Percentiles rank a stretch among this genome's conserved stretches.
These are phyloP conservation scores for Cornus suecica DNA, from an alignment of 148 eudicot genomes.

Conservation along the genomic window DNA sequence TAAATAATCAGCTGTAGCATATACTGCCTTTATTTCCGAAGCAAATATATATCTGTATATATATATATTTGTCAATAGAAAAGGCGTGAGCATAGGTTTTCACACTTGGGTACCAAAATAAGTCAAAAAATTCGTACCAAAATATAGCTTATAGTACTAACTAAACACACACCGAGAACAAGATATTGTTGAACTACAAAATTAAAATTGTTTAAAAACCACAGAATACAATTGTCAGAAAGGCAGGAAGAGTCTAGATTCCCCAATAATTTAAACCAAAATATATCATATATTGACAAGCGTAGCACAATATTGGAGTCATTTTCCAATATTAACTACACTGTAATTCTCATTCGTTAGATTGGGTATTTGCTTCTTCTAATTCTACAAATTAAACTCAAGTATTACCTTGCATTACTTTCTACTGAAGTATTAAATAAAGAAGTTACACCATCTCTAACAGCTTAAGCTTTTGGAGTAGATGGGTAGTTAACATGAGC, in stretches of 20 bases:
- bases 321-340: background rate
- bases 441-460: too few relatives aligned
- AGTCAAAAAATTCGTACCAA: background rate
- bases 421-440: too few relatives aligned
- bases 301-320: background rate
- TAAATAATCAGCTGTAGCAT: constrained; percentile 14
- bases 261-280: background rate
- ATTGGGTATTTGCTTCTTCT: background rate
- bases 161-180: background rate
- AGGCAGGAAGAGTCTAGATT: background rate
- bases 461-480: too few relatives aligned
- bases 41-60: too few relatives aligned
- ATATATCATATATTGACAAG: background rate
- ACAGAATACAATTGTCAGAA: background rate
- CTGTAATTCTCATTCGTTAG: background rate
- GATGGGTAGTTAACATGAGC: too few relatives aligned
- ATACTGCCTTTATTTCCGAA: too few relatives aligned
- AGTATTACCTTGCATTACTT: background rate
- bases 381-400: background rate
- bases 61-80: background rate
- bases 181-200: background rate
- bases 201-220: background rate
- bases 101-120: constrained; percentile 5
- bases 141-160: background rate
- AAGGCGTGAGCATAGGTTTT: background rate